A percentile compares a stretch with the other conserved stretches of the same genome.
Conservation (phyloP, 495 filamentous ascomycete genomes). For the Xylaria longipes region DNA sequence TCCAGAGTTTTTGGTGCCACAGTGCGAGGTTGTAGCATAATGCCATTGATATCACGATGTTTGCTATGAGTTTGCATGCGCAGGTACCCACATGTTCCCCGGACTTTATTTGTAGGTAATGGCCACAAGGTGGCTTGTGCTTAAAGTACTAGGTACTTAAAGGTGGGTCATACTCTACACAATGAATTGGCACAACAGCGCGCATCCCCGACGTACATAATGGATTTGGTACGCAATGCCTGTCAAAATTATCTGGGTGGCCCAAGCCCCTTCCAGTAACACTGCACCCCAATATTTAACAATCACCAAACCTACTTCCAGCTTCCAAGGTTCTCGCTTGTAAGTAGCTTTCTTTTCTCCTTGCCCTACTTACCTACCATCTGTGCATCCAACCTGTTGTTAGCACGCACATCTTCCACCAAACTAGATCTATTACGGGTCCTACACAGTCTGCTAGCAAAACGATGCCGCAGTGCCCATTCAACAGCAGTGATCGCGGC, state of each 20-base stretch:
- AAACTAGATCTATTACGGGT: not conserved
- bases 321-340: not conserved
- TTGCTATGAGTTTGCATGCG: not conserved
- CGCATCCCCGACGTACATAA: not conserved
- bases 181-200: too few relatives aligned
- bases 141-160: not conserved
- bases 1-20: not conserved
- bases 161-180: not conserved
- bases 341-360: not conserved
- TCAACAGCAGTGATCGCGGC: not conserved
- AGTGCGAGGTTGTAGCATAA: not conserved
- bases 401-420: not conserved
- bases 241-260: too few relatives aligned
- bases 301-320: not conserved
- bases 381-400: not conserved
- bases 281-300: not conserved
- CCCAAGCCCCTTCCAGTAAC: not conserved
- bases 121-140: too few relatives aligned
- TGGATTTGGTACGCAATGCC: too few relatives aligned
- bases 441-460: not conserved
- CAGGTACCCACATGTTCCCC: not conserved
- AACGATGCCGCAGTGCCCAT: not conserved
- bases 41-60: not conserved
- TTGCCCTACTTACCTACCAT: not conserved
- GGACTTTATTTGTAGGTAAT: not conserved